Conservation (phyloP, 2,329 filamentous ascomycete genomes). For the Apiospora arundinis region DNA sequence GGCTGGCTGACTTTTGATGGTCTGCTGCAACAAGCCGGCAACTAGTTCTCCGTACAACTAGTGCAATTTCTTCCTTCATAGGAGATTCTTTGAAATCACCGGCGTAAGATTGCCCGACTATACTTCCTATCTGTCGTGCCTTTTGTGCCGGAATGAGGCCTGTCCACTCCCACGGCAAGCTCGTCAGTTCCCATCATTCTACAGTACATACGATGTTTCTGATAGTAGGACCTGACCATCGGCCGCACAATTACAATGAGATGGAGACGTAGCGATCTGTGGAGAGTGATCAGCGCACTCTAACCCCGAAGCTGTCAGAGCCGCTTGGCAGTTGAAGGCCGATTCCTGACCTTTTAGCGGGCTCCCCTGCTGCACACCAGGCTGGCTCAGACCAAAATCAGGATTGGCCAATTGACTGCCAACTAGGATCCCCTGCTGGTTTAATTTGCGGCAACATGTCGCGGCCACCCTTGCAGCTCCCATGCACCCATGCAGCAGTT, state of each 20-base stretch:
- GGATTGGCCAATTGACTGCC: constrained; percentile 23
- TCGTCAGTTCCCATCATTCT: neutral
- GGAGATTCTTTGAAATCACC: neutral
- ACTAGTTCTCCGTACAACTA: neutral
- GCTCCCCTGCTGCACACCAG: constrained; percentile 15
- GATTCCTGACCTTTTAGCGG: neutral
- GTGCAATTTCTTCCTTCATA: neutral
- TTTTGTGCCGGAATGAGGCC: neutral
- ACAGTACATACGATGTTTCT: neutral
- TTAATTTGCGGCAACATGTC: constrained; percentile 17
- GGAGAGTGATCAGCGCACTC: constrained; percentile 16
- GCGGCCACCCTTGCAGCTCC: constrained; percentile 22
- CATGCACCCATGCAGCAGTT: neutral
- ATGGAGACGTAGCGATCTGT: constrained; percentile 20
- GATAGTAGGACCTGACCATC: neutral
- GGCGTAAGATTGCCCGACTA: neutral
- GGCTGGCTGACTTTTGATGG: neutral
- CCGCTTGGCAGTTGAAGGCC: constrained; percentile 3
- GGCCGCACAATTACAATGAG: neutral
- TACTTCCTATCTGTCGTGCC: neutral
- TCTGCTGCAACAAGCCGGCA: neutral
- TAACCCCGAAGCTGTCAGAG: constrained; percentile 5
- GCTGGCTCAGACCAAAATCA: constrained; percentile 21
- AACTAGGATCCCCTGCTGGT: neutral
- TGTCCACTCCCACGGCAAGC: neutral